Conservation (phyloP, 1,139 yeast species). For the Diutina siamensis region DNA sequence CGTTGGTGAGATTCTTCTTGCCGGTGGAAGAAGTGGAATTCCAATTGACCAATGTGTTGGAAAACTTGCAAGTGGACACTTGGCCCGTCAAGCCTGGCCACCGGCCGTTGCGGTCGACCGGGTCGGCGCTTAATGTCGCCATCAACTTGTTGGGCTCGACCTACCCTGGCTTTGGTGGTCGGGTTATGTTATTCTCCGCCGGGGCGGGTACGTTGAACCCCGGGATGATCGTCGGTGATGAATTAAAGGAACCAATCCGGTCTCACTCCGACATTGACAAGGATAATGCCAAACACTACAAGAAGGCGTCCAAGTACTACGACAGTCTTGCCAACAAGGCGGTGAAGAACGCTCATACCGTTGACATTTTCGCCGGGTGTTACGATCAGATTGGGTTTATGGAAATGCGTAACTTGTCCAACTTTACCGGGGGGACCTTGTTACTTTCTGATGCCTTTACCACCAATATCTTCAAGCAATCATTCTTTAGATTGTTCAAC, state of each 20-base stretch:
- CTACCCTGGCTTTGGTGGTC: conserved; percentile 84
- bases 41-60: conserved; percentile 72
- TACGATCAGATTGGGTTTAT: conserved; percentile 96
- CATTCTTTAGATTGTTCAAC: conserved; percentile 75
- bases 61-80: conserved; percentile 70
- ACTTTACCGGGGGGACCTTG: conserved; percentile 88
- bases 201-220: conserved; percentile 96
- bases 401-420: conserved; percentile 86
- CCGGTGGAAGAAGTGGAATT: conserved; percentile 84
- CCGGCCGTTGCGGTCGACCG: conserved; percentile 87
- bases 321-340: conserved; percentile 63
- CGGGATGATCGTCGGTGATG: conserved; percentile 86
- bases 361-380: conserved; percentile 94
- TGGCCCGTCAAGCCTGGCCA: conserved; percentile 88
- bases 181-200: conserved; percentile 82
- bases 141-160: conserved; percentile 72
- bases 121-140: conserved; percentile 85
- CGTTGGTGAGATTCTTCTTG: conserved; percentile 61
- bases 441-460: conserved; percentile 92
- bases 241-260: conserved; percentile 90
- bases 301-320: conserved; percentile 81
- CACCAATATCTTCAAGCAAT: conserved; percentile 91
- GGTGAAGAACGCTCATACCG: conserved; percentile 68
- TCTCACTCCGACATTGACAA: conserved; percentile 93
- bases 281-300: conserved; percentile 72